Base-by-base conservation (phyloP, 441 rosid genomes). In the Geranium incanum region DNA sequence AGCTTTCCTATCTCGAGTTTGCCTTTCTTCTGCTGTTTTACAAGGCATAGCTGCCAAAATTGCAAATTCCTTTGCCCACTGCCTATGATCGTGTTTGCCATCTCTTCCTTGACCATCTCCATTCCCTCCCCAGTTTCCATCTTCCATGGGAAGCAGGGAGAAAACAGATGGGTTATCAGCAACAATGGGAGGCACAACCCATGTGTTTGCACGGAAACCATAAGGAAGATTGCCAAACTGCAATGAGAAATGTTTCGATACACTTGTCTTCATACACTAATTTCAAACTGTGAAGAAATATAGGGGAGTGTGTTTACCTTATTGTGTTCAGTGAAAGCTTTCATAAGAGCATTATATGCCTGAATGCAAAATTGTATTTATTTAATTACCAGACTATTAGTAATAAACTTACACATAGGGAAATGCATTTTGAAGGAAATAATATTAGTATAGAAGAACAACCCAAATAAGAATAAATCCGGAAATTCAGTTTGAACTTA, bases 221-320 rank as follows among this genome's bases (percentile, higher is more conserved):
- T 85, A 87, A 15, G 95, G 95, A 81, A 89, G 87, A 79, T 89
- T 89, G 74, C 92, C 95, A 84, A 89, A 89, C 95, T 89, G 84
- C 77, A 77, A 79, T 33, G 63, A 70, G 50, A 70, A 59, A 36
- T 19, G 23, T 57, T 1, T 71, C 11, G 72, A 64, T 7, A 6
- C 4, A 52, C 41, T 23, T 43, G 67, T 71, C 28, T 57, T 45
- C 74, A 60, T 69, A 39, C 43, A 66, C 66, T 67, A 63, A 67
- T 7, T 72, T 38, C 15, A 36, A 68, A 73, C 45, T 9, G 12
- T 16, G 48, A 77, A 77, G 70, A 50, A 21, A 63, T 52, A 72
- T 68, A n/a, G 18, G 33, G 23, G 28, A 67, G 5, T n/a, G 65
- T 28, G 36, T 9, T 43, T 80, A 89, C 95, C 82, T 86, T 89